Evolutionary conservation across 495 filamentous ascomycete genomes (phyloP), one percentile per base, ranked within the genome.

Genomic region (Pseudotulostoma volvatum): DNA sequence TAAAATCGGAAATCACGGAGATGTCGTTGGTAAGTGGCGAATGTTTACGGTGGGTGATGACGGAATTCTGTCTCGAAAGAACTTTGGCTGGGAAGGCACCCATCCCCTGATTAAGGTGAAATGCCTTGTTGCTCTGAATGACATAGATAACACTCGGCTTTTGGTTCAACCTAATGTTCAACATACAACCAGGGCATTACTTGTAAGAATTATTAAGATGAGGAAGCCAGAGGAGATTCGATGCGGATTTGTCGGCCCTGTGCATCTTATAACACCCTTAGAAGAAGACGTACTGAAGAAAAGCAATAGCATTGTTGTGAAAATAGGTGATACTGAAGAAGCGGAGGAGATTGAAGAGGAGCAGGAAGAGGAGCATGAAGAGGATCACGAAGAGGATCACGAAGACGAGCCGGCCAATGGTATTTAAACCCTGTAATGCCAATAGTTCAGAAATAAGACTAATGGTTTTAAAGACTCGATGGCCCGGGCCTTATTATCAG

Each of bases 81-180:
- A 36, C 2, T 45, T 21, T 32, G 23, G 18, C 25, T 45, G 38
- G 38, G 31, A 36, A 14, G 31, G 13, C 37, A 42, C 23, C 4
- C 43, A 45, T 39, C 39, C 43, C 17, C 31, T 45, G 20, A 42
- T 25, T 20, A 42, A n/a, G 11, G 31, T 11, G 3, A 11, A 20
- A 20, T 9, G 40, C 30, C 38, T 41, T 25, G 8, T 13, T 18
- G 38, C 43, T 7, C 40, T 43, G 3, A 36, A 32, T 17, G 21
- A 35, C 8, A 4, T 3, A 15, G 15, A 21, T n/a, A n/a, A 16
- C 9, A 14, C 19, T 28, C 37, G 15, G 7, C 37, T 41, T 15
- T 19, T 35, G 23, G 18, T 35, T 37, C 36, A 44, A 30, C 19
- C 18, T 18, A 25, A 23, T n/a, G 19, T 21, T 7, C 7, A 9